These are phyloP conservation scores for Acanthamoeba lenticulata DNA, from an alignment of 208 protist species.

Conservation along the genomic window DNA sequence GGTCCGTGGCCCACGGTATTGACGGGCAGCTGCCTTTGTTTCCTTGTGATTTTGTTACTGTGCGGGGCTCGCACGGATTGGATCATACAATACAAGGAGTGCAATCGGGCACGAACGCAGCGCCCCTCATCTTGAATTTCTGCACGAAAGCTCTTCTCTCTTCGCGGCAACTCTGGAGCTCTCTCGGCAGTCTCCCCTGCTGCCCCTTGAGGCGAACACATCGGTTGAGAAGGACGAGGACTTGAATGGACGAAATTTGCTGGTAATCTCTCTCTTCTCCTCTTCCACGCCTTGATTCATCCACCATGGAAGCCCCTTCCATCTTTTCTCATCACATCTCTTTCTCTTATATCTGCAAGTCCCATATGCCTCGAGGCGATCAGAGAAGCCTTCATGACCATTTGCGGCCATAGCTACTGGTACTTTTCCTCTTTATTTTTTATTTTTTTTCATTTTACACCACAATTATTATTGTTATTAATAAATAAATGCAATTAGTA, in stretches of 20 bases:
- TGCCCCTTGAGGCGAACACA: background rate
- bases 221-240: background rate
- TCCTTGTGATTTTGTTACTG: too few species aligned
- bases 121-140: background rate
- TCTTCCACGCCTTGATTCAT: background rate
- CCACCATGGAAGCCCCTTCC: background rate
- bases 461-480: background rate
- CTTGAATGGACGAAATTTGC: background rate
- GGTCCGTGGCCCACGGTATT: background rate
- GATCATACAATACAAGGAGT: too few species aligned
- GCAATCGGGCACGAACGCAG: too few species aligned
- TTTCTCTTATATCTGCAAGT: background rate
- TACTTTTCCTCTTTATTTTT: conserved; percentile 5
- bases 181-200: background rate
- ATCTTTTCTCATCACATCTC: background rate
- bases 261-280: background rate
- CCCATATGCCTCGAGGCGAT: conserved; percentile 58
- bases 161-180: background rate
- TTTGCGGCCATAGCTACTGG: conserved; percentile 64
- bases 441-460: background rate
- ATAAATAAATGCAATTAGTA: background rate
- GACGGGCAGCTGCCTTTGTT: background rate
- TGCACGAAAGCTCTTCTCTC: background rate
- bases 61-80: too few species aligned
- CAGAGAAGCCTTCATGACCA: conserved; percentile 45